Conservation (phyloP, 345 rosid genomes). For the Brassica napus region DNA sequence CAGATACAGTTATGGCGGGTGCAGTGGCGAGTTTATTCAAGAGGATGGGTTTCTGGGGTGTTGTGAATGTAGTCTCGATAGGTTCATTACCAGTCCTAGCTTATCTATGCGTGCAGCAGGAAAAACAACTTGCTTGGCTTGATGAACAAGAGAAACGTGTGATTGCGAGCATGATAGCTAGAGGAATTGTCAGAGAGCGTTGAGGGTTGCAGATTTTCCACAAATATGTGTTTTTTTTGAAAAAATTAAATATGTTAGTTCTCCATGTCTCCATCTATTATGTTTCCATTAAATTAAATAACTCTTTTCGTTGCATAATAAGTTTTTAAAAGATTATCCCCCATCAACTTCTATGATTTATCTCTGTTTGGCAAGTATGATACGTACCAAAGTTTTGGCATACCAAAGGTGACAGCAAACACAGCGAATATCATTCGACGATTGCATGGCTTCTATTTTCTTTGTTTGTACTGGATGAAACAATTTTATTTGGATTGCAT, state of each 20-base stretch:
- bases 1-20: not conserved
- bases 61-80: not conserved
- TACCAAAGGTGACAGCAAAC: not conserved
- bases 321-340: not conserved
- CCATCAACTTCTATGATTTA: not conserved
- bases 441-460: too few species aligned
- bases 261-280: not conserved
- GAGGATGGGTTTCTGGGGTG: not conserved
- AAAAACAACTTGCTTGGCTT: too few species aligned
- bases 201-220: not conserved
- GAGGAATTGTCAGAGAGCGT: not conserved
- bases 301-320: not conserved
- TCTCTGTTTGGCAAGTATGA: not conserved
- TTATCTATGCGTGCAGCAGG: not conserved
- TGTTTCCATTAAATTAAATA: not conserved
- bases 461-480: too few species aligned
- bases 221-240: not conserved
- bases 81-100: not conserved
- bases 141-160: too few species aligned
- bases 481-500: too few species aligned
- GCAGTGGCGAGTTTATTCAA: not conserved
- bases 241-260: not conserved
- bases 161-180: too few species aligned
- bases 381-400: not conserved
- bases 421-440: not conserved